These are phyloP conservation scores for Calonectria hongkongensis DNA, from an alignment of 2,329 filamentous ascomycete genomes.

Conservation along the genomic window DNA sequence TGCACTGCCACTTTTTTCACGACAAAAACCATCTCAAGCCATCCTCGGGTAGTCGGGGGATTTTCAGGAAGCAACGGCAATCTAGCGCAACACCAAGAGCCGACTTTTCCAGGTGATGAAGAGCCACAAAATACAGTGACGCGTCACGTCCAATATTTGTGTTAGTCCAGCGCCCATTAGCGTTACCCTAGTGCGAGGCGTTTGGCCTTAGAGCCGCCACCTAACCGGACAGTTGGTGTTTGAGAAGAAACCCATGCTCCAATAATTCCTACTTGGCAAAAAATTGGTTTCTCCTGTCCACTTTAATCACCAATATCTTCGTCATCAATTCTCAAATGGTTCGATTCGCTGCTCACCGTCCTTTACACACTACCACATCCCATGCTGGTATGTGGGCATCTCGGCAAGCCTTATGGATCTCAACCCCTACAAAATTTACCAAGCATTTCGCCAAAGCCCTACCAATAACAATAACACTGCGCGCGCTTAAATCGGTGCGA, in stretches of 20 bases:
- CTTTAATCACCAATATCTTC: constrained; percentile 7
- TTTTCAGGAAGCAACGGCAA: constrained; percentile 13
- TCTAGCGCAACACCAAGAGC: background rate
- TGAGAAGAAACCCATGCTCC: background rate
- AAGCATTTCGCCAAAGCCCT: background rate
- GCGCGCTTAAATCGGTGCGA: background rate
- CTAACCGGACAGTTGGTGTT: background rate
- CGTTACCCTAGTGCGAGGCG: background rate
- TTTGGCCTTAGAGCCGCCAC: background rate
- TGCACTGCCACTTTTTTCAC: background rate
- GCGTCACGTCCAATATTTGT: constrained; percentile 8
- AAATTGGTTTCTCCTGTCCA: background rate
- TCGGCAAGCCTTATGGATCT: background rate
- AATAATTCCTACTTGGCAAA: background rate
- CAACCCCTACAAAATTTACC: background rate
- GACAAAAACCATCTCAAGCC: too few relatives aligned
- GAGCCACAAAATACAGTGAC: constrained; percentile 24
- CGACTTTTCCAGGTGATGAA: background rate
- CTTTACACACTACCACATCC: background rate
- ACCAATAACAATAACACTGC: too few relatives aligned
- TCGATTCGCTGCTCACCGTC: background rate
- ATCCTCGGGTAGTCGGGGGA: background rate
- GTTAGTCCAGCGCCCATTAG: background rate
- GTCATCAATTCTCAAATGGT: background rate
- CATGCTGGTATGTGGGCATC: background rate